A percentile compares a stretch with the other conserved stretches of the same genome.
phyloP scores from a whole-genome alignment of 176 grass and related monocot species.

The Aegilops speltoides region DNA sequence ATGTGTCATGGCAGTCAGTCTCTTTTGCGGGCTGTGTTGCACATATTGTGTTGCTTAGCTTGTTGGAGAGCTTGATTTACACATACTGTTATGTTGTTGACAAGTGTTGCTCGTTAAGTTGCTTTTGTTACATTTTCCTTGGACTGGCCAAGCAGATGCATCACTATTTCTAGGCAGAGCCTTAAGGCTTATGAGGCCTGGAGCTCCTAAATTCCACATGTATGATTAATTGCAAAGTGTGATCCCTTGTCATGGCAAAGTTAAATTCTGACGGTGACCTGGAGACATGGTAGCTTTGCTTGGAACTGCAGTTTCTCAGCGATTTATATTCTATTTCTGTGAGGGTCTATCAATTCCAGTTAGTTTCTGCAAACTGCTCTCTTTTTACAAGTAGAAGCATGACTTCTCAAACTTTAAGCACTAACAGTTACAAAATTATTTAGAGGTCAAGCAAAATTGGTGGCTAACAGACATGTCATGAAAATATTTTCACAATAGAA shows the following conservation, averaged over 20 bases:
- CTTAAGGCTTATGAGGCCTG: neutral
- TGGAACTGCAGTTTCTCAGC: neutral
- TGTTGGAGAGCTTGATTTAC: neutral
- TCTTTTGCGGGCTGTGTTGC: neutral
- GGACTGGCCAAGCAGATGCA: neutral
- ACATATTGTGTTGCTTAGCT: neutral
- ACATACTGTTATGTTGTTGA: neutral
- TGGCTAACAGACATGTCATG: too few relatives aligned
- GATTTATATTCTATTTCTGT: neutral
- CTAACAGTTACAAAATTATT: too few relatives aligned
- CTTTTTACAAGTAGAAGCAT: too few relatives aligned
- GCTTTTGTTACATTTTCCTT: neutral
- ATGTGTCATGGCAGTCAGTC: neutral
- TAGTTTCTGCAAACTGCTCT: neutral
- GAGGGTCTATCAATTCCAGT: neutral
- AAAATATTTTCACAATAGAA: too few relatives aligned
- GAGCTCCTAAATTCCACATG: neutral
- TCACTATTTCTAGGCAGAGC: neutral
- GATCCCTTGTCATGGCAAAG: neutral
- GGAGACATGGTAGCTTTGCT: neutral
- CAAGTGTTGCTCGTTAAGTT: neutral
- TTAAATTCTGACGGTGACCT: neutral
- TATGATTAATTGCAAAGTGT: neutral
- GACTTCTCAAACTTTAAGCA: too few relatives aligned
- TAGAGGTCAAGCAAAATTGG: too few relatives aligned